phyloP scores from a whole-genome alignment of 169 alveolate species.

The Cryptosporidium andersoni region DNA sequence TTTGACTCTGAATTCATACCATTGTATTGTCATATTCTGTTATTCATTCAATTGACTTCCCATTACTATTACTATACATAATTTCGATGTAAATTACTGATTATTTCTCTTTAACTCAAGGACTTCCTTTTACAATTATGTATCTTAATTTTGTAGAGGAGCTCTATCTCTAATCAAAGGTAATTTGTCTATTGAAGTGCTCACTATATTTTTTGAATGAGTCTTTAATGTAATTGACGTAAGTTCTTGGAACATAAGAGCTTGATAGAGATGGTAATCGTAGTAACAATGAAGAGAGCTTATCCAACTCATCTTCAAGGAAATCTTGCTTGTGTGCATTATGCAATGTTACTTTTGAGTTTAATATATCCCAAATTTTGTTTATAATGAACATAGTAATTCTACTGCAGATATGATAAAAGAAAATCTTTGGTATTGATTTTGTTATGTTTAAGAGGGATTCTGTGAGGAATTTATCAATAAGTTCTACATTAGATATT shows the following conservation, averaged over 20 bases:
- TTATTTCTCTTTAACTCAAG: neutral
- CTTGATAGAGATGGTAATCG: constrained; percentile 57
- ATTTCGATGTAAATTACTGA: neutral
- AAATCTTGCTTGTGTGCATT: constrained; percentile 12
- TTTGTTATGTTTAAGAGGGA: neutral
- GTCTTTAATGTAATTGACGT: constrained; percentile 14
- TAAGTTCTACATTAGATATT: constrained; percentile 7
- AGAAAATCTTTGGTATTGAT: too few species aligned
- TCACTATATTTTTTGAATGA: constrained; percentile 1
- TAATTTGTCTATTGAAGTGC: neutral
- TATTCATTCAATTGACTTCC: neutral
- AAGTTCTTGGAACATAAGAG: constrained; percentile 64
- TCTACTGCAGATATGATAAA: too few species aligned
- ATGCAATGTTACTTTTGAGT: constrained; percentile 43
- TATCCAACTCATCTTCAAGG: constrained; percentile 29
- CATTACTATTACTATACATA: neutral
- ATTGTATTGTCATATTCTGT: too few species aligned
- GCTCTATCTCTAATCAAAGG: neutral
- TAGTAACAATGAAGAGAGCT: constrained; percentile 45
- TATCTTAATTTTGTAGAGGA: neutral
- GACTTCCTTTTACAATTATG: neutral
- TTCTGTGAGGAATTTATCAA: constrained; percentile 9
- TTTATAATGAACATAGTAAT: too few species aligned
- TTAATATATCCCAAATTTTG: too few species aligned
- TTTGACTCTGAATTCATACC: too few species aligned